Evolutionary conservation across 345 rosid species (phyloP), one percentile per base, ranked within the genome.

Genomic region (Capsella bursapastoris): DNA sequence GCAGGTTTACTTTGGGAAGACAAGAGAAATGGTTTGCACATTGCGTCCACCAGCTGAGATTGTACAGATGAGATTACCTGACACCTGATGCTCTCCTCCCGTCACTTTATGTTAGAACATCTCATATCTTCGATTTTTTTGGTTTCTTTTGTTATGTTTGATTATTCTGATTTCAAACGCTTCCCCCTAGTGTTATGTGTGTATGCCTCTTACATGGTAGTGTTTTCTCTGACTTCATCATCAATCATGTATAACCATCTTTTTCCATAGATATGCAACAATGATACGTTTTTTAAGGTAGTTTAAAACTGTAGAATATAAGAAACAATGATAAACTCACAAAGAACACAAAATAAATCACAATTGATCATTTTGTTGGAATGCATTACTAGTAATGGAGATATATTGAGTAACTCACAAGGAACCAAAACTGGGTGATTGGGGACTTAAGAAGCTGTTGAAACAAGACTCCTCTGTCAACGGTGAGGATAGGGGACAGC

Each of bases 1-100:
- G 51, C 96, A 91, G 99, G 99, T 95, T 62, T 95, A 95, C 82
- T 95, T 95, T 76, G 97, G 99, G 65, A 95, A 95, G 86, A 95
- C 99, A 0, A 95, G 86, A 76, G 99, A 95, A 81, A 92, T 92
- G 97, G 97, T 95, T 57, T 91, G 97, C 86, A 88, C 90, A 37
- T 63, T 91, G 66, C 89, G 97, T 57, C 97, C 97, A 40, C 97
- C 97, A 8, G 72, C 93, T 15, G 97, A 91, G 79, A 80, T 90
- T 28, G 80, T 82, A 67, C 86, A 78, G 40, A 76, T 87, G 89
- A 88, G 87, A 83, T 67, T 94, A 76, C 97, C 97, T 4, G 86
- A 78, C 52, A 53, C 85, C 62, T 85, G 77, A 82, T 53, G 1
- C 25, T 31, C 32, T 48, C 58, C 48, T 35, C 16, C 55, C 58